Evolutionary conservation across 2,329 filamentous ascomycete genomes (phyloP).

Genomic region (Zarea fungicola): DNA sequence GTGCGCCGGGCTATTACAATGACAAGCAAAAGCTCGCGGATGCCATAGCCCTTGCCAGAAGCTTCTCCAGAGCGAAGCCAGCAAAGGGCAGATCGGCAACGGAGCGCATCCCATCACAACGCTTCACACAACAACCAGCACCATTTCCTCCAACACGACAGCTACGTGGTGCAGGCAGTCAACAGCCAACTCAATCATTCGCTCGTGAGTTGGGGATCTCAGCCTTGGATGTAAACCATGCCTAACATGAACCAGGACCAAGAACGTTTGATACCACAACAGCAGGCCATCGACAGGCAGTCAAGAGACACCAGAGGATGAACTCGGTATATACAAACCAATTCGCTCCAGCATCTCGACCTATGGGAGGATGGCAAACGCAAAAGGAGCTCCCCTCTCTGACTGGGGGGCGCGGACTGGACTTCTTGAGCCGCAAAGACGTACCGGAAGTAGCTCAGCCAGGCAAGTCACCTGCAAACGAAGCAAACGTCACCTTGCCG

Average conservation of each 20-base stretch:
- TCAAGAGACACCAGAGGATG: too few relatives aligned
- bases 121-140: too few relatives aligned
- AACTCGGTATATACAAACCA: too few relatives aligned
- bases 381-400: neutral
- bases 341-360: too few relatives aligned
- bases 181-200: neutral
- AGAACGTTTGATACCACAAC: neutral
- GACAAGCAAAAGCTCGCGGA: constrained; percentile 6
- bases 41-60: constrained; percentile 10
- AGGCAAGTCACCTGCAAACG: neutral
- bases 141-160: too few relatives aligned
- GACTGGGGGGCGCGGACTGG: constrained; percentile 3
- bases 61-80: constrained; percentile 10
- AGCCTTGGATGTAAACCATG: too few relatives aligned
- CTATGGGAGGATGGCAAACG: neutral
- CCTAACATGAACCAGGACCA: too few relatives aligned
- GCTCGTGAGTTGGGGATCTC: neutral
- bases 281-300: neutral
- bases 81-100: neutral
- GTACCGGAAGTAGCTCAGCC: neutral
- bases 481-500: neutral
- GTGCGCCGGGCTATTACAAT: neutral
- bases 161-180: neutral
- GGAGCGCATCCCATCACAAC: too few relatives aligned
- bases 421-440: constrained; percentile 7